Conservation (phyloP, 306 rosid genomes). For the Corylus heterophylla region DNA sequence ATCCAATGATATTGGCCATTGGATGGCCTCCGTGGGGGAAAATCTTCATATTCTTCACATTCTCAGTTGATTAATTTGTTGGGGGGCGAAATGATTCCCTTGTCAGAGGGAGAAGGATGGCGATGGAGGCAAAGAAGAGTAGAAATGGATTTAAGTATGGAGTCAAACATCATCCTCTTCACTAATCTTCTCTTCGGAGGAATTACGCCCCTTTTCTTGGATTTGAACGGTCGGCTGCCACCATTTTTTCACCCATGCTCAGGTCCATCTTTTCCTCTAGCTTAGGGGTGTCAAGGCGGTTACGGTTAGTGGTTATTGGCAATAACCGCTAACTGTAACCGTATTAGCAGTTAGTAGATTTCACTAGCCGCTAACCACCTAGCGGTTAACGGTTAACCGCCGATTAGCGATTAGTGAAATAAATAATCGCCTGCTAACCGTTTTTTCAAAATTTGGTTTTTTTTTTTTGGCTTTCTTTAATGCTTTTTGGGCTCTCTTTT, state of each 20-base stretch:
- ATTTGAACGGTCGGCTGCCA: slow-evolving; percentile 22
- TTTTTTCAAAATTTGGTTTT: no score
- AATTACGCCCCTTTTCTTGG: slow-evolving; percentile 31
- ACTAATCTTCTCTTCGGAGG: slow-evolving; percentile 29
- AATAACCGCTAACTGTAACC: no score
- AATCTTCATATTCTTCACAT: not conserved
- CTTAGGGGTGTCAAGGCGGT: no score
- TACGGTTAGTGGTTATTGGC: no score
- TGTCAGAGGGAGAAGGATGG: not conserved
- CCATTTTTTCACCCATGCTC: not conserved
- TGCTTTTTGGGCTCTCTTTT: no score
- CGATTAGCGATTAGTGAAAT: no score
- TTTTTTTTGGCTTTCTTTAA: no score
- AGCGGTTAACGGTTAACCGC: no score
- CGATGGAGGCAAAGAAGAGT: not conserved
- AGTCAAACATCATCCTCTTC: slow-evolving; percentile 27
- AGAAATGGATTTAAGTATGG: not conserved
- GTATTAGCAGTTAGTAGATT: no score
- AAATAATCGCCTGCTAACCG: no score
- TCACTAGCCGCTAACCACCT: no score
- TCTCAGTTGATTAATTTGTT: not conserved
- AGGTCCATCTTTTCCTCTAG: not conserved
- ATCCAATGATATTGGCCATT: not conserved
- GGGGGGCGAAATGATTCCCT: not conserved
- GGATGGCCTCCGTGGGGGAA: not conserved